A percentile compares a stretch with the other conserved stretches of the same genome.
These are phyloP conservation scores for Gossypium anomalum DNA, from an alignment of 345 rosid species.

Conservation along the genomic window DNA sequence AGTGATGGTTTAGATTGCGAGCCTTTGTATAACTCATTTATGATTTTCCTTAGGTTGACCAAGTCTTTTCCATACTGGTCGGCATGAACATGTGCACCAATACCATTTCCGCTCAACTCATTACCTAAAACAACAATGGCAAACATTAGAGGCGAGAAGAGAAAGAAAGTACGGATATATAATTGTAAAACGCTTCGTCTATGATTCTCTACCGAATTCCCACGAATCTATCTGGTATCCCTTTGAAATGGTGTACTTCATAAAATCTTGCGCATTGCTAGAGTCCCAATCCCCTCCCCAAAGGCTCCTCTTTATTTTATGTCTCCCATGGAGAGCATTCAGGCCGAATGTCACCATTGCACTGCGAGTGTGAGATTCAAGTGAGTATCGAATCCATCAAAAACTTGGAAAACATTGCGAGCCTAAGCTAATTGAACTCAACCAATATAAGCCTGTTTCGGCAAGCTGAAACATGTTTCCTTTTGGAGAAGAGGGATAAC, in stretches of 20 bases:
- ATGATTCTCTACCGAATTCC: constrained; percentile 73
- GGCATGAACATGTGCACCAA: constrained; percentile 75
- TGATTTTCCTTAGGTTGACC: constrained; percentile 49
- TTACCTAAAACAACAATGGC: constrained; percentile 50
- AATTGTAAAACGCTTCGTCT: constrained; percentile 9
- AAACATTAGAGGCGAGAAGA: constrained; percentile 11
- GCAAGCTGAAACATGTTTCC: constrained; percentile 24
- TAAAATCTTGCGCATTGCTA: constrained; percentile 62
- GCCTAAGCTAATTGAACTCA: neutral
- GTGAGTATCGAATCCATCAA: neutral
- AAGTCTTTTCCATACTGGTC: constrained; percentile 78
- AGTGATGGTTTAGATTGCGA: constrained; percentile 53
- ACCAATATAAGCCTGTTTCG: neutral
- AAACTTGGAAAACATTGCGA: neutral
- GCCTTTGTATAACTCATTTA: constrained; percentile 51
- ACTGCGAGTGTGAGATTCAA: constrained; percentile 40
- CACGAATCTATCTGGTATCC: constrained; percentile 83
- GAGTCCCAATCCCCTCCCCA: constrained; percentile 96
- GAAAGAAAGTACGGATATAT: neutral
- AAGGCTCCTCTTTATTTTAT: constrained; percentile 35
- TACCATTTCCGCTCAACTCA: constrained; percentile 78
- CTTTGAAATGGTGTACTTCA: constrained; percentile 71
- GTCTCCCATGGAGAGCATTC: constrained; percentile 89
- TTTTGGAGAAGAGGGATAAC: constrained; percentile 6
- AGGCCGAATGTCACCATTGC: constrained; percentile 75